phyloP scores from a whole-genome alignment of 371 early-diverging fungal genomes.

The Synchytrium microbalum region DNA sequence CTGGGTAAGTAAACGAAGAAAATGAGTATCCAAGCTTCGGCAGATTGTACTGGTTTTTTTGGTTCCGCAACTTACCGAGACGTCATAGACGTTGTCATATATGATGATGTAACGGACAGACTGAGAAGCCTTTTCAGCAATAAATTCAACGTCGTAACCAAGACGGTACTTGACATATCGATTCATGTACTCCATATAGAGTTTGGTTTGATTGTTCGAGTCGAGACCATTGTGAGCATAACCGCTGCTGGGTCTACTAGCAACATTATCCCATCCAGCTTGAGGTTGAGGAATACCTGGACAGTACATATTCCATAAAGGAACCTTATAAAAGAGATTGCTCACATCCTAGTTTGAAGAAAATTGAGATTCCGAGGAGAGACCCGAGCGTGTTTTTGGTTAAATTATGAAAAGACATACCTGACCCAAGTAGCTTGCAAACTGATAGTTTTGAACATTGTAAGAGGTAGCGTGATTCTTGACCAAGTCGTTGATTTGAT shows the following conservation, averaged over 20 bases:
- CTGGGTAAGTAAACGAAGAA: neutral
- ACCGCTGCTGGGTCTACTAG: constrained; percentile 8
- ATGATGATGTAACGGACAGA: constrained; percentile 26
- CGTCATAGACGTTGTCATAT: constrained; percentile 38
- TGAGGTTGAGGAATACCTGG: constrained; percentile 12
- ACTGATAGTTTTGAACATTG: neutral
- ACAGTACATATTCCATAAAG: constrained; percentile 25
- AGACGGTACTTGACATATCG: constrained; percentile 22
- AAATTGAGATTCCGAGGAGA: constrained; percentile 20
- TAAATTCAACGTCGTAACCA: constrained; percentile 14
- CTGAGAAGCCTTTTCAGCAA: constrained; percentile 8
- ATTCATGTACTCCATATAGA: constrained; percentile 34
- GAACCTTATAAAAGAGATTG: constrained; percentile 29
- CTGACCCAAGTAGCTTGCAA: neutral
- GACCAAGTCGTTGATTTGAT: constrained; percentile 19
- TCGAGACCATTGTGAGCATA: constrained; percentile 14
- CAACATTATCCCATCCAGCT: constrained; percentile 32
- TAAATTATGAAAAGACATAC: neutral
- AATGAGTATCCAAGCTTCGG: neutral
- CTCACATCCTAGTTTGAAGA: constrained; percentile 29
- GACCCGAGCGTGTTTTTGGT: constrained; percentile 12
- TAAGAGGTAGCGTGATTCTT: constrained; percentile 12
- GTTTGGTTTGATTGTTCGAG: constrained; percentile 16
- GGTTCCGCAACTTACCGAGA: constrained; percentile 29
- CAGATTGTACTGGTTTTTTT: too few species aligned